Base-by-base conservation (phyloP, 202 grass and related monocot species). In the Panicum hallii region DNA sequence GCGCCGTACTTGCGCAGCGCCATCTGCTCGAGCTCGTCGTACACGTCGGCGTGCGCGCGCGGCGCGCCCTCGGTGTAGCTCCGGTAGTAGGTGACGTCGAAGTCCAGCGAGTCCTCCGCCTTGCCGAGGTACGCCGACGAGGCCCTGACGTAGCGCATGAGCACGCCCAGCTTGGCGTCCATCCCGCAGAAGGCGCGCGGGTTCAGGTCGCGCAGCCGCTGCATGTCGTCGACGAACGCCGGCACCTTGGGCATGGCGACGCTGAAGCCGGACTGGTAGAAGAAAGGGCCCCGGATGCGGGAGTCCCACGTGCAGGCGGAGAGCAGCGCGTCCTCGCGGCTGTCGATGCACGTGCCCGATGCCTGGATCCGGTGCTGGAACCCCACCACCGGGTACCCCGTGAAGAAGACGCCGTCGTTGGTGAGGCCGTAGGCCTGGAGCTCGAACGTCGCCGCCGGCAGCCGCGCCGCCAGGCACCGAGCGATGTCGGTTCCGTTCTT, bases 11-110 rank as follows among this genome's bases (percentile, higher is more conserved):
- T 97, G 6, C 54, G 15, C 22, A 97, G 17, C 62, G 83, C 92
- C 74, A 97, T 92, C 86, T 97, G 90, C 84, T 96, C 94, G 11
- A 93, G 74, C 89, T 96, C 94, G 67, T 96, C 94, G 22, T 86
- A 41, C 23, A 91, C 79, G 85, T 96, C 91, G 19, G 90, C 36
- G 47, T 89, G 67, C 0, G 54, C 28, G 5, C 94, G 87, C 4
- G 89, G 89, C n/a, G 40, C 42, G 15, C 69, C 78, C 1, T 77
- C 69, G 19, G 61, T 26, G 80, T 61, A 88, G 46, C 88, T 95
- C 52, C 88, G 80, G 70, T 93, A 97, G 72, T 93, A 93, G 17
- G 78, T 94, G 20, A 94, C 26, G 72, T 94, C 94, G 54, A 97
- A 89, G 69, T 97, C 94, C n/a, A 97, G 16, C 7, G 53, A 57